Base-by-base conservation (phyloP, 495 filamentous ascomycete genomes). In the Ramalina intermedia region DNA sequence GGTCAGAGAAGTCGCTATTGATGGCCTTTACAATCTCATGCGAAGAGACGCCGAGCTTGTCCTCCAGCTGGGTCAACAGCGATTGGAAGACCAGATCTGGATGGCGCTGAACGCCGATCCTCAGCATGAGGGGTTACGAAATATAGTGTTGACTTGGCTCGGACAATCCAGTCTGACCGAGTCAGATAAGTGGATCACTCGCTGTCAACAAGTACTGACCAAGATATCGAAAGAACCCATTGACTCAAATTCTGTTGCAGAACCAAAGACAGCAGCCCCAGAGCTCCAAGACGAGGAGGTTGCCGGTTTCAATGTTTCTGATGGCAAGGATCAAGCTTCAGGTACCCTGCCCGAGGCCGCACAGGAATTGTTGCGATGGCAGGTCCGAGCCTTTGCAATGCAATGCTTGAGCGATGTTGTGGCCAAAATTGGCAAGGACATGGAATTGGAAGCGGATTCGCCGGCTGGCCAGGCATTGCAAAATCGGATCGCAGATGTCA, bases 231-330 rank as follows among this genome's bases (percentile, higher is more conserved):
- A 78, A 54, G 66, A 70, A 14, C 81, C 79, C 60, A 66, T 65
- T 3, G 67, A 75, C 16, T 60, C 66, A 7, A 61, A 71, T 29
- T 66, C 66, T 13, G 67, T 73, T 16, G 56, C 66, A 2, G 60
- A 66, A 24, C 64, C 64, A 29, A 81, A 77, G 40, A 67, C 69
- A 17, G 69, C 70, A 2, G 71, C 71, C 1, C 72, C 82, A 8
- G 93, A 96, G 54, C 65, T 96, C 4, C 82, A 89, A 47, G 91
- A 99, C 61, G 91, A 99, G 58, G 91, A 99, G 60, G 89, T 93
- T 37, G 90, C 91, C 41, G 91, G 90, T 0, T 96, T 98, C 61
- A 87, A 88, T 37, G 76, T 77, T 23, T 78, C 82, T 16, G 72
- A 74, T 36, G 80, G 80, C 14, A 73, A 64, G 6, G 68, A 76